These are phyloP conservation scores for Talaromyces nanjingensis DNA, from an alignment of 495 filamentous ascomycete species.

Conservation along the genomic window DNA sequence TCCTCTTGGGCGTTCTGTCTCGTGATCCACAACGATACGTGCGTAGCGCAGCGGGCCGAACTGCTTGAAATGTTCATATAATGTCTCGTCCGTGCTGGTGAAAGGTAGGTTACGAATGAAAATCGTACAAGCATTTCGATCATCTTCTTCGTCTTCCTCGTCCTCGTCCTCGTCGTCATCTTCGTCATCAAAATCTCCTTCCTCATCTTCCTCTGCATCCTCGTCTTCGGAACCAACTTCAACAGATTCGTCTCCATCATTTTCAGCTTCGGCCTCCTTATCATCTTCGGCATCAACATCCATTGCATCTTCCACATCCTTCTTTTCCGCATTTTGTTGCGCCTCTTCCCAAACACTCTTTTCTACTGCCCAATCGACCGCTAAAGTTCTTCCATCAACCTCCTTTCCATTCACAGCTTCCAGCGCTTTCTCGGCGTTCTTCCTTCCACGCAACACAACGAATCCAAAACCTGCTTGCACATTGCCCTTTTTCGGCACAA, in stretches of 20 bases:
- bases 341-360: slow-evolving; percentile 73
- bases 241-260: slow-evolving; percentile 22
- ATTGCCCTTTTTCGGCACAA: slow-evolving; percentile 67
- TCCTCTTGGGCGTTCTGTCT: slow-evolving; percentile 77
- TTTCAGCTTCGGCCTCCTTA: slow-evolving; percentile 13
- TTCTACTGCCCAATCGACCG: slow-evolving; percentile 95
- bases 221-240: slow-evolving; percentile 16
- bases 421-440: slow-evolving; percentile 88
- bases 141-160: slow-evolving; percentile 41
- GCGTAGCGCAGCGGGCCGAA: slow-evolving; percentile 87
- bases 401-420: slow-evolving; percentile 79
- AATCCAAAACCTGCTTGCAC: slow-evolving; percentile 87
- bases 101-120: slow-evolving; percentile 97
- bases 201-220: slow-evolving; percentile 21
- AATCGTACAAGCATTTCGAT: slow-evolving; percentile 62
- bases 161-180: slow-evolving; percentile 38
- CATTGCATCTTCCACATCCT: slow-evolving; percentile 21
- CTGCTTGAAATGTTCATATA: slow-evolving; percentile 73
- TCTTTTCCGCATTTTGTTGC: slow-evolving; percentile 29
- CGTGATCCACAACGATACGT: slow-evolving; percentile 75
- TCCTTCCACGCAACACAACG: slow-evolving; percentile 76
- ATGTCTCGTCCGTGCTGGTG: slow-evolving; percentile 65
- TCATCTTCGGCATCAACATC: slow-evolving; percentile 23
- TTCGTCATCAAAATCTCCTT: slow-evolving; percentile 23
- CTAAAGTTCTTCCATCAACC: slow-evolving; percentile 77